Evolutionary conservation across 768 basidiomycete species (phyloP).

Genomic region (Leccinum subgranulosum): DNA sequence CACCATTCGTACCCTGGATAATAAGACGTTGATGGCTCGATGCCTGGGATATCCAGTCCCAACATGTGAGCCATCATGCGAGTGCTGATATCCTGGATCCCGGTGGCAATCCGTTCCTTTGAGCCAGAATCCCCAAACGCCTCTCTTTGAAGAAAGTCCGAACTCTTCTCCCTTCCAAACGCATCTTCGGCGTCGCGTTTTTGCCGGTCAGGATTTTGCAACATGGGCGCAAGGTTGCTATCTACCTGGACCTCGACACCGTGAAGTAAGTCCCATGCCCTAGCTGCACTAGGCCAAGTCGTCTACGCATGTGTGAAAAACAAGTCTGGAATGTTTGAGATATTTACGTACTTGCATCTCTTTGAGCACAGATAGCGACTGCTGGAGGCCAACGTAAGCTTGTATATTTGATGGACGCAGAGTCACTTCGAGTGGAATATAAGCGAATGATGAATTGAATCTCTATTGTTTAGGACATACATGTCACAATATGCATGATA

Average conservation of each 20-base stretch:
- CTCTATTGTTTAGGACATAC: conserved; percentile 38
- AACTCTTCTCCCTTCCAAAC: conserved; percentile 53
- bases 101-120: conserved; percentile 23
- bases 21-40: conserved; percentile 51
- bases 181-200: conserved; percentile 63
- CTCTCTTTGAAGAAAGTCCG: conserved; percentile 44
- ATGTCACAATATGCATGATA: conserved; percentile 75
- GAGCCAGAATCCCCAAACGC: conserved; percentile 29
- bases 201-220: conserved; percentile 41
- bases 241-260: conserved; percentile 60
- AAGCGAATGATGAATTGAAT: conserved; percentile 1
- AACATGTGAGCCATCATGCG: conserved; percentile 74
- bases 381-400: conserved; percentile 61
- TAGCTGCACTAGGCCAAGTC: conserved; percentile 69
- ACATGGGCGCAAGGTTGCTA: conserved; percentile 34
- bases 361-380: conserved; percentile 59
- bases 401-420: conserved; percentile 70
- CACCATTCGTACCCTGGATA: conserved; percentile 63
- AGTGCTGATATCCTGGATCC: conserved; percentile 64
- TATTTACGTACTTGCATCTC: conserved; percentile 57
- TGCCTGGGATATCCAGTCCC: conserved; percentile 60
- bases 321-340: conserved; percentile 1
- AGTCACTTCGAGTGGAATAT: conserved; percentile 47
- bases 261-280: conserved; percentile 63
- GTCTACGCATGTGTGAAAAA: conserved; percentile 35